Percentiles rank a stretch among this genome's conserved stretches.
Conservation (phyloP, 1,139 yeast species). For the Protomyces lactucae-debilis region DNA sequence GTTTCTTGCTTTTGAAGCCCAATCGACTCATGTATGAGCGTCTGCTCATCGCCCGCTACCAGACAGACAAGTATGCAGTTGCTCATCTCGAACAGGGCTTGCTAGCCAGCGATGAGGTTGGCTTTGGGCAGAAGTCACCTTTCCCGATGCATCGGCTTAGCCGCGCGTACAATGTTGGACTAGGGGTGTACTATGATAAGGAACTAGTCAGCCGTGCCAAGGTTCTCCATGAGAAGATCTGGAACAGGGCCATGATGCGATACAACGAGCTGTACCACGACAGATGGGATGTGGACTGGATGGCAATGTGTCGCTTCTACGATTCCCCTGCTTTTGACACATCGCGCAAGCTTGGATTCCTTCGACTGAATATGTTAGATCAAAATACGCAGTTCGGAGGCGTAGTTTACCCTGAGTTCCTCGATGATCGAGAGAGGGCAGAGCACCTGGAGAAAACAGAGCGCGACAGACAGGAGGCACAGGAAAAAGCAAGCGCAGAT, state of each 20-base stretch:
- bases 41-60: not conserved
- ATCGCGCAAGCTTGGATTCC: conserved; percentile 14
- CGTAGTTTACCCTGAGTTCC: not conserved
- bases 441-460: not conserved
- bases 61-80: conserved; percentile 7
- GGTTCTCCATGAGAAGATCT: conserved; percentile 11
- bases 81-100: conserved; percentile 12
- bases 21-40: conserved; percentile 7
- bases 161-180: conserved; percentile 7
- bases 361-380: not conserved
- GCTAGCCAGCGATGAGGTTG: conserved; percentile 4
- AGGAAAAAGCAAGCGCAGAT: not conserved
- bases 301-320: conserved; percentile 6
- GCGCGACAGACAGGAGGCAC: not conserved
- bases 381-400: not conserved
- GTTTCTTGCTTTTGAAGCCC: conserved; percentile 7
- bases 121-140: conserved; percentile 1
- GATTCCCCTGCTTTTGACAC: conserved; percentile 1
- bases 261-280: not conserved
- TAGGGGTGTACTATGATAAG: not conserved
- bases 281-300: conserved; percentile 15
- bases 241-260: conserved; percentile 5
- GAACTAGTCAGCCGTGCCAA: not conserved
- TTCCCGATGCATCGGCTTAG: conserved; percentile 1
- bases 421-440: not conserved